Conservation (phyloP, 352 stramenopile genomes). For the Phytophthora sojae region DNA sequence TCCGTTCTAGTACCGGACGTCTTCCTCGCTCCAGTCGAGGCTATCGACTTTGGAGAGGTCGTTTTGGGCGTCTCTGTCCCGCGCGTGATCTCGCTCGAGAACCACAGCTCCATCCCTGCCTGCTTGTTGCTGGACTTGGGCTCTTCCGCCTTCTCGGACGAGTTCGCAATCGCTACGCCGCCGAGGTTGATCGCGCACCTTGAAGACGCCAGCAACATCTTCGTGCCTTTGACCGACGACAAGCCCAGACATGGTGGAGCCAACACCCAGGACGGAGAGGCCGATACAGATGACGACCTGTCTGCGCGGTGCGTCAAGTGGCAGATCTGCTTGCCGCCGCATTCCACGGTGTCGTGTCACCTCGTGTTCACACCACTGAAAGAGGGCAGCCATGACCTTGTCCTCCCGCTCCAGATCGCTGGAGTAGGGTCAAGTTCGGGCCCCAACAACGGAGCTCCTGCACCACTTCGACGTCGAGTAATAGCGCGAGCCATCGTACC, state of each 20-base stretch:
- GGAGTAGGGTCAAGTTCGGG: slow-evolving; percentile 40
- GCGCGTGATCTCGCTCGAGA: slow-evolving; percentile 74
- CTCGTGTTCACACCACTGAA: slow-evolving; percentile 74
- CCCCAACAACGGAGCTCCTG: slow-evolving; percentile 21
- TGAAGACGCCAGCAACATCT: slow-evolving; percentile 86
- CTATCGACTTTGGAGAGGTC: slow-evolving; percentile 83
- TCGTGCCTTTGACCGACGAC: slow-evolving; percentile 57
- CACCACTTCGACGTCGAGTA: slow-evolving; percentile 56
- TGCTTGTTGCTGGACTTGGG: slow-evolving; percentile 81
- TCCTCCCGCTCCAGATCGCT: slow-evolving; percentile 81
- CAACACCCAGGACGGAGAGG: slow-evolving; percentile 13
- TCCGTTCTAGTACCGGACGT: slow-evolving; percentile 87
- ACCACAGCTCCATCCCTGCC: slow-evolving; percentile 82
- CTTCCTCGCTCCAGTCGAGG: slow-evolving; percentile 45
- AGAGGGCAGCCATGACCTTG: slow-evolving; percentile 55
- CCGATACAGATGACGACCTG: not conserved
- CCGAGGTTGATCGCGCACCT: slow-evolving; percentile 56
- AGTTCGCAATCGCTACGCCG: slow-evolving; percentile 76
- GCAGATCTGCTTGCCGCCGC: slow-evolving; percentile 77
- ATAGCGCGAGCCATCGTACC: slow-evolving; percentile 63
- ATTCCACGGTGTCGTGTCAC: slow-evolving; percentile 74
- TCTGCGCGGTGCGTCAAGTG: slow-evolving; percentile 55
- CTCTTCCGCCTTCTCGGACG: slow-evolving; percentile 42
- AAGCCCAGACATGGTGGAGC: slow-evolving; percentile 3
- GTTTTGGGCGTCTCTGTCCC: slow-evolving; percentile 79